A percentile compares a stretch with the other conserved stretches of the same genome.
These are phyloP conservation scores for Pseudocercospora pini-densiflorae DNA, from an alignment of 2,329 filamentous ascomycete species.

Conservation along the genomic window DNA sequence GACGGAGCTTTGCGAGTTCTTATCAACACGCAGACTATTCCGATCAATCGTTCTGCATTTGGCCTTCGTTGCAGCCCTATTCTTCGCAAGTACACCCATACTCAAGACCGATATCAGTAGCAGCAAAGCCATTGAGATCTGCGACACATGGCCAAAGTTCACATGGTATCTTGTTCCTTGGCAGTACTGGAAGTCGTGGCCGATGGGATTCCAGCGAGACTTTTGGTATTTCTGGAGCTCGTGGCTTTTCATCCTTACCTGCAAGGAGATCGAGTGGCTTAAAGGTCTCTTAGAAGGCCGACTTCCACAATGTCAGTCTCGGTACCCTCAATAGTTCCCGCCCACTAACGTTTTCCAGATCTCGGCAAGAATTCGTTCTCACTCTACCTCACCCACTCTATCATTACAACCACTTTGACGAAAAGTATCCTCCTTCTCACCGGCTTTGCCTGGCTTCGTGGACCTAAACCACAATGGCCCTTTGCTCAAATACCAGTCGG, in stretches of 20 bases:
- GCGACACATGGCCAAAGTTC: constrained; percentile 14
- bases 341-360: constrained; percentile 34
- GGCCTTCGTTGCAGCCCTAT: constrained; percentile 19
- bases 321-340: too few species aligned
- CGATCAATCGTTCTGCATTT: constrained; percentile 21
- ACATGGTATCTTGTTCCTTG: constrained; percentile 10
- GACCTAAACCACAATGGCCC: constrained; percentile 20
- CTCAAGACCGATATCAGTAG: constrained; percentile 3
- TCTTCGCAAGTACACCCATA: constrained; percentile 20
- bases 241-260: constrained; percentile 26
- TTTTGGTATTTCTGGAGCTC: constrained; percentile 60
- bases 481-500: constrained; percentile 10
- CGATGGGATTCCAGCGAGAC: constrained; percentile 7
- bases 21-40: constrained; percentile 5
- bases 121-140: constrained; percentile 10
- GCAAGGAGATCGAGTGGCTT: constrained; percentile 29
- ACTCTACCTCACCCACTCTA: constrained; percentile 67
- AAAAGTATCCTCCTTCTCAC: constrained; percentile 45
- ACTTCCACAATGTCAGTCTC: constrained; percentile 26
- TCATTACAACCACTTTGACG: constrained; percentile 61
- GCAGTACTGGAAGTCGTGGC: constrained; percentile 15
- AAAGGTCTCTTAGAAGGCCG: constrained; percentile 24
- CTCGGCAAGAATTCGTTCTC: constrained; percentile 65
- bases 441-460: constrained; percentile 20
- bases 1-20: constrained; percentile 11